A percentile compares a stretch with the other conserved stretches of the same genome.
Conservation (phyloP, 345 rosid species). For the Arabidopsis thaliana region TAIR10.1 NC_003076.8:16199001-16199500, state of each 20-base stretch:
- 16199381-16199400: not conserved
- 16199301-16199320: conserved; percentile 35
- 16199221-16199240: conserved; percentile 30
- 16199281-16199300: conserved; percentile 34
- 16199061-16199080: not conserved
- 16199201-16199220: conserved; percentile 31
- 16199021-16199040: not conserved
- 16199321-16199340: conserved; percentile 31
- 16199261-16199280: conserved; percentile 35
- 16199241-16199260: conserved; percentile 16
- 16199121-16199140: conserved; percentile 53
- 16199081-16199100: not conserved
- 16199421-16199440: not conserved
- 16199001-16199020: too few relatives aligned
- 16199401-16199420: conserved; percentile 5
- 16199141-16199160: conserved; percentile 50
- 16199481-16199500: too few relatives aligned
- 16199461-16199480: too few relatives aligned
- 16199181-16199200: conserved; percentile 32
- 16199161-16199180: conserved; percentile 52
- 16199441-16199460: not conserved
- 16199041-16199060: too few relatives aligned
- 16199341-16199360: conserved; percentile 25
- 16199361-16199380: not conserved
- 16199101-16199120: conserved; percentile 7